A percentile compares a stretch with the other conserved stretches of the same genome.
Evolutionary conservation across 192 early-diverging fungal species (phyloP).

Genomic region (Umbelopsis ramanniana): DNA sequence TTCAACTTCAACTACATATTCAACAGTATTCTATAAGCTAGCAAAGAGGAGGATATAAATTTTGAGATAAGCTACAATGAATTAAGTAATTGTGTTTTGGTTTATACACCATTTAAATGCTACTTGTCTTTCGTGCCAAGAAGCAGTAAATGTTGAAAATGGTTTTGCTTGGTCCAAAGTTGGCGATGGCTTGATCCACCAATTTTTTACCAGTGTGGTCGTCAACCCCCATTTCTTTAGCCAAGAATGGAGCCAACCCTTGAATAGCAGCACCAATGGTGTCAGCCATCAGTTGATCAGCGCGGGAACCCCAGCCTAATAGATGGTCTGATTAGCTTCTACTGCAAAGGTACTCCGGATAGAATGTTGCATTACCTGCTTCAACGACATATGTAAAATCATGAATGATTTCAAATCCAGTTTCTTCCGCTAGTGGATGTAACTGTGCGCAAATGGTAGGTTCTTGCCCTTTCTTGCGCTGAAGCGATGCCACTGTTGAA

Average conservation of each 20-base stretch:
- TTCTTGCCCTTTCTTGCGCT: constrained; percentile 7
- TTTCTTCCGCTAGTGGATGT: background rate
- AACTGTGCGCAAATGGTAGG: background rate
- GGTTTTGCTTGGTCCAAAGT: constrained; percentile 8
- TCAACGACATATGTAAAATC: background rate
- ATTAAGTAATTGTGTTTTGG: background rate
- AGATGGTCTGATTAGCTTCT: background rate
- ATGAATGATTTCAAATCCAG: constrained; percentile 1
- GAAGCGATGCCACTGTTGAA: background rate
- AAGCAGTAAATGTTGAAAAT: background rate
- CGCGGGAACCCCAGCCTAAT: constrained; percentile 3
- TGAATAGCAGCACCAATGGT: background rate
- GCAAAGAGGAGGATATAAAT: background rate
- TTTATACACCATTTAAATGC: background rate
- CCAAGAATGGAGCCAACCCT: background rate
- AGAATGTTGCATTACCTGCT: background rate
- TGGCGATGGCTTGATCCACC: background rate
- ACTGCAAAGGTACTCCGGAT: background rate
- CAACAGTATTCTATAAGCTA: background rate
- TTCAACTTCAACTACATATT: no score
- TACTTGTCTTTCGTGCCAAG: background rate
- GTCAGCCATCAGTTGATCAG: constrained; percentile 11
- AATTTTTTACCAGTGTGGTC: background rate
- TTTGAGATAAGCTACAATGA: background rate
- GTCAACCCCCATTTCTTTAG: background rate